phyloP scores from a whole-genome alignment of 805 yeast species.

The Metschnikowia gelsemii region DNA sequence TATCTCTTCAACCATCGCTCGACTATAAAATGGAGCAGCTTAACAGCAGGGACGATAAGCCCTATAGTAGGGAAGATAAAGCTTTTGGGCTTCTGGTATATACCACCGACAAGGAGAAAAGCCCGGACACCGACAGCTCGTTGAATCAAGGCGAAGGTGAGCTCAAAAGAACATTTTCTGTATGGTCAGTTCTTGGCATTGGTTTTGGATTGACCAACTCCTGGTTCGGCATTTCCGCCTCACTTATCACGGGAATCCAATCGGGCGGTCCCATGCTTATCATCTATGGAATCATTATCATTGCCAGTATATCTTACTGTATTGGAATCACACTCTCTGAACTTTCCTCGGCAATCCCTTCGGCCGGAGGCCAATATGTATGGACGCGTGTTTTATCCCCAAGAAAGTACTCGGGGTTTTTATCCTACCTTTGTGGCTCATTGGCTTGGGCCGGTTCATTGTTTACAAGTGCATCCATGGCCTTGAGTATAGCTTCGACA shows the following conservation, averaged over 20 bases:
- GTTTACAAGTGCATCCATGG: constrained; percentile 42
- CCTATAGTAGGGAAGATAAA: constrained; percentile 8
- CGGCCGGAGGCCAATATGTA: constrained; percentile 45
- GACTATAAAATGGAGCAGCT: constrained; percentile 5
- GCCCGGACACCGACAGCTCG: constrained; percentile 13
- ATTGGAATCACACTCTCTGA: constrained; percentile 41
- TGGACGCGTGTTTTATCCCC: constrained; percentile 44
- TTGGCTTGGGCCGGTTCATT: constrained; percentile 45
- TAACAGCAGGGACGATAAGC: constrained; percentile 7
- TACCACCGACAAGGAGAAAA: constrained; percentile 16
- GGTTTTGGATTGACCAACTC: constrained; percentile 45
- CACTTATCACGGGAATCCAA: constrained; percentile 40
- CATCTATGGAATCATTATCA: constrained; percentile 42
- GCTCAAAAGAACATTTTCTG: constrained; percentile 37
- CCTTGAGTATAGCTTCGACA: constrained; percentile 34
- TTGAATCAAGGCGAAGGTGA: constrained; percentile 19
- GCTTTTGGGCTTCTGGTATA: constrained; percentile 14
- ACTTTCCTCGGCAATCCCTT: constrained; percentile 40
- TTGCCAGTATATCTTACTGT: constrained; percentile 35
- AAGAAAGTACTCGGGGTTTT: constrained; percentile 34
- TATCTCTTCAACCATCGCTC: neutral
- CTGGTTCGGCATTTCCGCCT: constrained; percentile 44
- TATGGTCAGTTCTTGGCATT: constrained; percentile 40
- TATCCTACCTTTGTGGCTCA: constrained; percentile 41
- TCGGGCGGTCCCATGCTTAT: constrained; percentile 44